Conservation (phyloP, 1,139 yeast species). For the Yamadazyma sp. region DNA sequence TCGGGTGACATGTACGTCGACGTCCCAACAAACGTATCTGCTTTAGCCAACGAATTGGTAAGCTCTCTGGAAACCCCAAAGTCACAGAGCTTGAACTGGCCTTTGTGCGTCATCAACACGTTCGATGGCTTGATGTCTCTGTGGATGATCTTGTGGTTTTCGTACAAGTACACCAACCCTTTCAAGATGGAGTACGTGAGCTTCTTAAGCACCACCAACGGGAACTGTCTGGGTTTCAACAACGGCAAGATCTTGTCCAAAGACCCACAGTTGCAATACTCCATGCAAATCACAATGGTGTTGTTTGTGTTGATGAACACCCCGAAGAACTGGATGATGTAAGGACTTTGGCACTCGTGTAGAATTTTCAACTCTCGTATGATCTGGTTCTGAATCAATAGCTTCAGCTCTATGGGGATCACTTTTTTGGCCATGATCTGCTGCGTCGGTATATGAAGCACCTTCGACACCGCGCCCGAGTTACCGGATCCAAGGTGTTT, state of each 20-base stretch:
- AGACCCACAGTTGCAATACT: conserved; percentile 93
- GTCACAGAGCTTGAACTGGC: conserved; percentile 83
- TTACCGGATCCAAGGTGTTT: conserved; percentile 89
- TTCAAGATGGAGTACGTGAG: conserved; percentile 75
- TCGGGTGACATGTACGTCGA: conserved; percentile 98
- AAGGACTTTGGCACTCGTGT: conserved; percentile 85
- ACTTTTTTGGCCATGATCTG: conserved; percentile 88
- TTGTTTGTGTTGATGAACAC: conserved; percentile 71
- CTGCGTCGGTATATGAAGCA: conserved; percentile 84
- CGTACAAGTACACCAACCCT: conserved; percentile 79
- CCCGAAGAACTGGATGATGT: conserved; percentile 86
- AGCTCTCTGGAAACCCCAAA: conserved; percentile 93
- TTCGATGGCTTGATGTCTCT: conserved; percentile 81
- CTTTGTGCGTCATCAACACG: conserved; percentile 74
- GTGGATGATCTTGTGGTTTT: conserved; percentile 84
- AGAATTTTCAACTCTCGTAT: conserved; percentile 84
- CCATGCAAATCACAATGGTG: conserved; percentile 85
- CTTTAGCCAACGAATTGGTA: conserved; percentile 77
- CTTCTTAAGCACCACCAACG: conserved; percentile 69
- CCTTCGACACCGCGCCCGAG: conserved; percentile 90
- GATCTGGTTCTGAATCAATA: conserved; percentile 79
- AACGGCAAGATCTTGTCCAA: conserved; percentile 75
- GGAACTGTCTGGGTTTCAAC: conserved; percentile 37
- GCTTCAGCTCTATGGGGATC: conserved; percentile 83
- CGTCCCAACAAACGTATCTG: conserved; percentile 97